These are phyloP conservation scores for Trapa incisa DNA, from an alignment of 345 rosid species.

Conservation along the genomic window DNA sequence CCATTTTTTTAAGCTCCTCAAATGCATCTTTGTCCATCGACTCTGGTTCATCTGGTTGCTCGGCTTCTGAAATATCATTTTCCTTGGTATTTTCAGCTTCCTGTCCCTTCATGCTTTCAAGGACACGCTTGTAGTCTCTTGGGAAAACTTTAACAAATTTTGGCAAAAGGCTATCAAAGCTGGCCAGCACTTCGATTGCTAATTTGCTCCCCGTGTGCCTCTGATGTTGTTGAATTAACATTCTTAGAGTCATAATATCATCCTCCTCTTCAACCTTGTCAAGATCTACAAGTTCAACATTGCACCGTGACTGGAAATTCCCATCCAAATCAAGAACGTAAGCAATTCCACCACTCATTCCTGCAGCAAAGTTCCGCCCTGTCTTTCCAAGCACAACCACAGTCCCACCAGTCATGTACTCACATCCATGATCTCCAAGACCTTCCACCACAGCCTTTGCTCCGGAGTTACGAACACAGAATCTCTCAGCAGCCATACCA, in stretches of 20 bases:
- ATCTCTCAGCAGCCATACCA: conserved; percentile 99
- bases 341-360: conserved; percentile 99
- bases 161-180: conserved; percentile 62
- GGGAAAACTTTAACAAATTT: conserved; percentile 91
- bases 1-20: conserved; percentile 83
- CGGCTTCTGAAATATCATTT: conserved; percentile 37
- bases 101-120: conserved; percentile 58
- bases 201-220: conserved; percentile 81
- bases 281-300: conserved; percentile 82
- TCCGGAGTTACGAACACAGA: conserved; percentile 97
- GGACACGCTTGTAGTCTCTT: conserved; percentile 86
- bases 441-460: conserved; percentile 99
- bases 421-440: conserved; percentile 99
- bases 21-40: conserved; percentile 61
- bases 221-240: conserved; percentile 98
- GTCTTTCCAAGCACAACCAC: conserved; percentile 95
- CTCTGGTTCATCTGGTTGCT: conserved; percentile 45
- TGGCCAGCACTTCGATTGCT: conserved; percentile 73
- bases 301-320: conserved; percentile 72
- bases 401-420: conserved; percentile 99
- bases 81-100: conserved; percentile 33
- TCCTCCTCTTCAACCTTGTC: conserved; percentile 91
- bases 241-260: conserved; percentile 70
- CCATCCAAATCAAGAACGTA: conserved; percentile 83
- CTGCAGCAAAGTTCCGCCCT: conserved; percentile 98